Evolutionary conservation across 2,329 filamentous ascomycete species (phyloP).

Genomic region (Penicillium thymicola): DNA sequence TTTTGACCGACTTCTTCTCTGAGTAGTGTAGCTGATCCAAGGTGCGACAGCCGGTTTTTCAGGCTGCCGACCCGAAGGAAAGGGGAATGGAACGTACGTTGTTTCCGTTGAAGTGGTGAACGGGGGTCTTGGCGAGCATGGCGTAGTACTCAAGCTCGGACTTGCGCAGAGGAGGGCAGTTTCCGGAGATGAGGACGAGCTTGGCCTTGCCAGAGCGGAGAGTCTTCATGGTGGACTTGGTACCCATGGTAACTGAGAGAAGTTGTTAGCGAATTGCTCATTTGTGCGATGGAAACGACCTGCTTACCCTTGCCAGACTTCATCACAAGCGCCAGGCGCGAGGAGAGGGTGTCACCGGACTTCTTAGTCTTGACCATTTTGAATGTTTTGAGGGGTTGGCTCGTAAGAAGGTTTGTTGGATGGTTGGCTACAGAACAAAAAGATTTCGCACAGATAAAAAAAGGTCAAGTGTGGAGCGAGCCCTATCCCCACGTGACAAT

Average conservation of each 20-base stretch:
- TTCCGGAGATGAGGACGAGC: slow-evolving; percentile 92
- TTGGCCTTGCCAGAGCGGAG: slow-evolving; percentile 97
- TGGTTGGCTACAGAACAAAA: slow-evolving; percentile 1
- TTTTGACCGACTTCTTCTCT: slow-evolving; percentile 22
- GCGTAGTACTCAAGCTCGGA: slow-evolving; percentile 93
- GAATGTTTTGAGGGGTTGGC: slow-evolving; percentile 32
- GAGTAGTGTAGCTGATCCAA: slow-evolving; percentile 27
- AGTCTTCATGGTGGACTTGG: slow-evolving; percentile 85
- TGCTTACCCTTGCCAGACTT: slow-evolving; percentile 49
- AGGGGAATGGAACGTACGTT: slow-evolving; percentile 71
- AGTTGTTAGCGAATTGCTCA: slow-evolving; percentile 1
- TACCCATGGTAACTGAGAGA: slow-evolving; percentile 70
- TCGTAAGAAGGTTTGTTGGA: slow-evolving; percentile 25
- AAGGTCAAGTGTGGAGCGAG: slow-evolving; percentile 2
- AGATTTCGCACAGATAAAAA: not conserved
- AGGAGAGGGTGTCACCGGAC: slow-evolving; percentile 76
- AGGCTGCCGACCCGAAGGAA: slow-evolving; percentile 15
- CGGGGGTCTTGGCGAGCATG: slow-evolving; percentile 90
- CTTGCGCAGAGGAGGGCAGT: slow-evolving; percentile 97
- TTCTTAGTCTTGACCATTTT: slow-evolving; percentile 69
- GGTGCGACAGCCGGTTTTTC: slow-evolving; percentile 14
- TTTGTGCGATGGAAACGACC: not conserved
- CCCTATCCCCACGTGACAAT: not conserved
- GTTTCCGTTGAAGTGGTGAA: slow-evolving; percentile 98
- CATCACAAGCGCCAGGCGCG: slow-evolving; percentile 67